phyloP scores from a whole-genome alignment of 805 yeast genomes.

The Kodamaea neixiangensis region DNA sequence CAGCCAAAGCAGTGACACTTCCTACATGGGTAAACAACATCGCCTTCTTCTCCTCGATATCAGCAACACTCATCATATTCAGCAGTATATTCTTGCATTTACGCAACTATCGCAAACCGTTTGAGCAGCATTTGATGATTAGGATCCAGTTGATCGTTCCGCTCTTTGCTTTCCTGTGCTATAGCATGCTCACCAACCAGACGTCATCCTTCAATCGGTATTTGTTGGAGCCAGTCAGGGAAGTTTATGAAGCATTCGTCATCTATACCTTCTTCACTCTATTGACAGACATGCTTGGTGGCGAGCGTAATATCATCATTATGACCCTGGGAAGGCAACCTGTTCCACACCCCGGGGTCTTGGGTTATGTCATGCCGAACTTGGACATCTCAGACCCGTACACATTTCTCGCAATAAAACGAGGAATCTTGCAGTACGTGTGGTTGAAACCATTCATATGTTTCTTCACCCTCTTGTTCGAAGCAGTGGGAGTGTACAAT shows the following conservation, averaged over 20 bases:
- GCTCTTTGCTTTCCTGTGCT: constrained; percentile 72
- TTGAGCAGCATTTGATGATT: constrained; percentile 80
- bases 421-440: constrained; percentile 90
- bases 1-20: constrained; percentile 10
- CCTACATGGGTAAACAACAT: constrained; percentile 23
- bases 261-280: constrained; percentile 89
- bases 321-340: constrained; percentile 72
- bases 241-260: constrained; percentile 94
- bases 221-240: constrained; percentile 72
- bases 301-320: constrained; percentile 83
- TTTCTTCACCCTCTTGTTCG: constrained; percentile 48
- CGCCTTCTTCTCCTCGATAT: constrained; percentile 22
- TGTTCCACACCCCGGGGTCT: constrained; percentile 59
- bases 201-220: constrained; percentile 41
- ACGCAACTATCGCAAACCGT: constrained; percentile 80
- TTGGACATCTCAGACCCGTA: constrained; percentile 87
- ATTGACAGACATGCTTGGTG: constrained; percentile 83
- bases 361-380: constrained; percentile 50
- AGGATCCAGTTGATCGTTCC: constrained; percentile 85
- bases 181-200: constrained; percentile 51
- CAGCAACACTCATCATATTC: constrained; percentile 25
- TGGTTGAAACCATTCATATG: constrained; percentile 92
- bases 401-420: constrained; percentile 71
- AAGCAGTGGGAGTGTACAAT: constrained; percentile 50
- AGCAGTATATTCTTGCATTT: constrained; percentile 35